Conservation (phyloP, 345 rosid genomes). For the Hibiscus trionum region DNA sequence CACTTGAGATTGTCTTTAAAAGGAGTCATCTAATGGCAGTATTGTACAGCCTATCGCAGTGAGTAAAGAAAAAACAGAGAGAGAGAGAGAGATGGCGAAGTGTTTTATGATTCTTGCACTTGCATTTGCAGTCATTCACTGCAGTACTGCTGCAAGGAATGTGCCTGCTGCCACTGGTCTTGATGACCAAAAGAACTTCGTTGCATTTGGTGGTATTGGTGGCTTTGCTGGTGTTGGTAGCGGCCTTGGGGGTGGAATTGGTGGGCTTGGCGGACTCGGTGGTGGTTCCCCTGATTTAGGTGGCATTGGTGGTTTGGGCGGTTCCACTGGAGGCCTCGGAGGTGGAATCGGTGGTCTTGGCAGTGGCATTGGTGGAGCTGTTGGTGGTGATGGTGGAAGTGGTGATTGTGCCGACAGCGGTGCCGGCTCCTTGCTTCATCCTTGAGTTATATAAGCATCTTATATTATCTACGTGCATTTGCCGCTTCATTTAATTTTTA, state of each 20-base stretch:
- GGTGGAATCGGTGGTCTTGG: conserved; percentile 14
- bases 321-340: conserved; percentile 26
- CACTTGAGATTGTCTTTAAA: conserved; percentile 11
- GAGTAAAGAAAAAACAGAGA: too few relatives aligned
- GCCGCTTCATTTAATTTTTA: not conserved
- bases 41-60: too few relatives aligned
- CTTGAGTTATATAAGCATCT: not conserved
- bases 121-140: conserved; percentile 12
- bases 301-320: conserved; percentile 17
- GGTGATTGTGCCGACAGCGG: conserved; percentile 6
- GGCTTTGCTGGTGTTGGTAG: conserved; percentile 32
- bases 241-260: conserved; percentile 36
- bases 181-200: conserved; percentile 50
- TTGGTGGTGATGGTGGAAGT: not conserved
- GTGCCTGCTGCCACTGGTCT: conserved; percentile 37
- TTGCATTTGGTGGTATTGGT: conserved; percentile 44
- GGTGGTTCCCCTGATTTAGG: conserved; percentile 3
- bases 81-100: conserved; percentile 16
- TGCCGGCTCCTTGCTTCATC: conserved; percentile 1
- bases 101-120: conserved; percentile 6
- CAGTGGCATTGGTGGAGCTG: conserved; percentile 14
- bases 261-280: conserved; percentile 14
- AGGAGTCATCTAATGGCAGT: not conserved
- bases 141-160: conserved; percentile 35
- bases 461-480: not conserved